A percentile compares a stretch with the other conserved stretches of the same genome.
Evolutionary conservation across 768 basidiomycete species (phyloP).

Genomic region (Nidularia sp.): DNA sequence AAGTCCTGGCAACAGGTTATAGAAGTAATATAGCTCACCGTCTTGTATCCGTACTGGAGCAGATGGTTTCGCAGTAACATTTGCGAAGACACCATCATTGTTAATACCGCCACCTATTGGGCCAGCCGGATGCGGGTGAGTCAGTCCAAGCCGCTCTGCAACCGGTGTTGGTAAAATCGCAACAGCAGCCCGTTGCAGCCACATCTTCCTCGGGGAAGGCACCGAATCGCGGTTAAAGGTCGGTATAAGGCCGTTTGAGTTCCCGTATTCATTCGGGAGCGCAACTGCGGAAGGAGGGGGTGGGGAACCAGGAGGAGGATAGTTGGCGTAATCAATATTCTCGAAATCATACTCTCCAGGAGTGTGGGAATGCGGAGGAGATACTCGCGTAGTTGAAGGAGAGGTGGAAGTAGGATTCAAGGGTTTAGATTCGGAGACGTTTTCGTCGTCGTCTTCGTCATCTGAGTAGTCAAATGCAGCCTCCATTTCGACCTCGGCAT

Average conservation of each 20-base stretch:
- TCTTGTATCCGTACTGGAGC: slow-evolving; percentile 54
- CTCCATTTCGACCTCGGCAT: slow-evolving; percentile 61
- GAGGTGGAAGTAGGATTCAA: slow-evolving; percentile 38
- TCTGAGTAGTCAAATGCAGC: slow-evolving; percentile 84
- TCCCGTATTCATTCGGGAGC: slow-evolving; percentile 68
- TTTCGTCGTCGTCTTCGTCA: slow-evolving; percentile 56
- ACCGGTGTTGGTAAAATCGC: slow-evolving; percentile 54
- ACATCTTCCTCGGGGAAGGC: slow-evolving; percentile 34
- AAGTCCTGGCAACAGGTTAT: neutral
- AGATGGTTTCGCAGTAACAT: slow-evolving; percentile 86
- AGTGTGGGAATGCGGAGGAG: slow-evolving; percentile 16
- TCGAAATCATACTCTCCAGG: slow-evolving; percentile 74
- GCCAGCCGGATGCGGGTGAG: slow-evolving; percentile 30
- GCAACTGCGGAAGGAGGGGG: slow-evolving; percentile 60
- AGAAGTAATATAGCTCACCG: slow-evolving; percentile 34
- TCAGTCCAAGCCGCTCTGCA: slow-evolving; percentile 40
- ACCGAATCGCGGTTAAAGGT: slow-evolving; percentile 29
- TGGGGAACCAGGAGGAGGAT: slow-evolving; percentile 81
- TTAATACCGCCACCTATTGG: slow-evolving; percentile 60
- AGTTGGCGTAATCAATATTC: slow-evolving; percentile 65
- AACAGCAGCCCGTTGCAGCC: slow-evolving; percentile 53
- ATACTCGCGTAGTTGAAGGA: slow-evolving; percentile 15
- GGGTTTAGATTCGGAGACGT: slow-evolving; percentile 46
- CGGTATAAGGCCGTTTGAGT: slow-evolving; percentile 71
- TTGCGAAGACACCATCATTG: slow-evolving; percentile 94